A percentile compares a stretch with the other conserved stretches of the same genome.
These are phyloP conservation scores for Kwoniella shandongensis DNA, from an alignment of 768 basidiomycete genomes.

Conservation along the genomic window DNA sequence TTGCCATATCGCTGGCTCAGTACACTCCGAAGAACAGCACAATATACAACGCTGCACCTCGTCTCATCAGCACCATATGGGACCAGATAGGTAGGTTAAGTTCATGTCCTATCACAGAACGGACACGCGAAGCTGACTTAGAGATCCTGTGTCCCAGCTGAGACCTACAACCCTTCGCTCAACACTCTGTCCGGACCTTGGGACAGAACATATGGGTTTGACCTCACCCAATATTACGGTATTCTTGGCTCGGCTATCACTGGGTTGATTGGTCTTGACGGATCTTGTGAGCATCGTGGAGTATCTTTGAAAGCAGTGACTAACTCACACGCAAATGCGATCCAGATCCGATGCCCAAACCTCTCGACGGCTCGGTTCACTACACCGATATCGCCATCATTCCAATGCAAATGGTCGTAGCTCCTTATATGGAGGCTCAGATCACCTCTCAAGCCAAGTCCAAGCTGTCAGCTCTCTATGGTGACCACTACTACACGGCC, in stretches of 20 bases:
- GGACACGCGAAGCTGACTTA: no score
- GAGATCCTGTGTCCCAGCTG: conserved; percentile 6
- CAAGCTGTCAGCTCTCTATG: conserved; percentile 14
- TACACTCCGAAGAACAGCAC: conserved; percentile 14
- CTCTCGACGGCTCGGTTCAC: conserved; percentile 25
- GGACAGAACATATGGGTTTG: conserved; percentile 29
- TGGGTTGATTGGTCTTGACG: conserved; percentile 9
- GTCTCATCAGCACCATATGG: conserved; percentile 18
- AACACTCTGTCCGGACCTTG: conserved; percentile 25
- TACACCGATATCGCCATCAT: conserved; percentile 19
- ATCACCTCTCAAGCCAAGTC: conserved; percentile 3
- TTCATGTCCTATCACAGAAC: no score
- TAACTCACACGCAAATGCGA: background rate
- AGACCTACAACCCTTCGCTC: conserved; percentile 30
- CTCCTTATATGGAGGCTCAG: conserved; percentile 18
- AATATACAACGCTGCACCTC: conserved; percentile 15
- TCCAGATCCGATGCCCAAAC: conserved; percentile 20
- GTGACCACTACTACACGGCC: conserved; percentile 14
- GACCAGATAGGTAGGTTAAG: conserved; percentile 7
- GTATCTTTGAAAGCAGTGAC: background rate
- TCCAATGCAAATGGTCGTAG: conserved; percentile 24
- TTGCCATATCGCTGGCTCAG: conserved; percentile 20
- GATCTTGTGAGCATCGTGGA: background rate
- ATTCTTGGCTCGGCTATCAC: conserved; percentile 12
- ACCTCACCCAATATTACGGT: conserved; percentile 28